A percentile compares a stretch with the other conserved stretches of the same genome.
phyloP scores from a whole-genome alignment of 805 yeast genomes.

The Hanseniaspora guilliermondii region DNA sequence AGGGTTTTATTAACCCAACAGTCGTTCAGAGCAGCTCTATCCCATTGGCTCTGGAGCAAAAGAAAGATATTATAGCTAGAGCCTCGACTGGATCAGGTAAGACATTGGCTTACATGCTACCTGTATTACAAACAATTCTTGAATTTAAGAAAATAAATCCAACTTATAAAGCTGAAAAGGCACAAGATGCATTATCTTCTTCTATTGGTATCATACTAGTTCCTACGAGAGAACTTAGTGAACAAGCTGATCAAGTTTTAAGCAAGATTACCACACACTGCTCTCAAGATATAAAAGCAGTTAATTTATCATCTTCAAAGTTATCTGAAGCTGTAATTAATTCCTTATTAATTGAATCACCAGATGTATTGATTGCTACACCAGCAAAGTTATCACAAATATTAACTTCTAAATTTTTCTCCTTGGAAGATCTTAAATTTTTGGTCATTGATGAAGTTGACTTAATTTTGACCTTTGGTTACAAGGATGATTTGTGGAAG shows the following conservation, averaged over 20 bases:
- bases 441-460: constrained; percentile 93
- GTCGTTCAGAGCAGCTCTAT: constrained; percentile 84
- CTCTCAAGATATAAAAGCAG: constrained; percentile 46
- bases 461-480: constrained; percentile 77
- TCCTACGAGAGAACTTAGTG: constrained; percentile 85
- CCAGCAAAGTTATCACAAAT: constrained; percentile 62
- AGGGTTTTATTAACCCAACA: constrained; percentile 79
- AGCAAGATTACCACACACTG: constrained; percentile 60
- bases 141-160: constrained; percentile 28
- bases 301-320: constrained; percentile 51
- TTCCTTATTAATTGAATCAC: constrained; percentile 58
- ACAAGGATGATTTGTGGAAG: constrained; percentile 66
- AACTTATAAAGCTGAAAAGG: constrained; percentile 20
- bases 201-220: constrained; percentile 62
- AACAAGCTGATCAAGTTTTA: constrained; percentile 65
- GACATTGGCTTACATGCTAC: constrained; percentile 81
- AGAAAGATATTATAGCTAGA: constrained; percentile 82
- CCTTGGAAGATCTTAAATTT: constrained; percentile 46
- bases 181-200: constrained; percentile 18
- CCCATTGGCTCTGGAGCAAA: constrained; percentile 79
- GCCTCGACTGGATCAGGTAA: constrained; percentile 96
- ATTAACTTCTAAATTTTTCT: constrained; percentile 35
- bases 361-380: constrained; percentile 75
- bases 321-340: constrained; percentile 58
- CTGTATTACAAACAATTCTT: constrained; percentile 69